Percentiles rank a stretch among this genome's conserved stretches.
These are phyloP conservation scores for Diversispora epigaea DNA, from an alignment of 192 early-diverging fungal species.

Conservation along the genomic window DNA sequence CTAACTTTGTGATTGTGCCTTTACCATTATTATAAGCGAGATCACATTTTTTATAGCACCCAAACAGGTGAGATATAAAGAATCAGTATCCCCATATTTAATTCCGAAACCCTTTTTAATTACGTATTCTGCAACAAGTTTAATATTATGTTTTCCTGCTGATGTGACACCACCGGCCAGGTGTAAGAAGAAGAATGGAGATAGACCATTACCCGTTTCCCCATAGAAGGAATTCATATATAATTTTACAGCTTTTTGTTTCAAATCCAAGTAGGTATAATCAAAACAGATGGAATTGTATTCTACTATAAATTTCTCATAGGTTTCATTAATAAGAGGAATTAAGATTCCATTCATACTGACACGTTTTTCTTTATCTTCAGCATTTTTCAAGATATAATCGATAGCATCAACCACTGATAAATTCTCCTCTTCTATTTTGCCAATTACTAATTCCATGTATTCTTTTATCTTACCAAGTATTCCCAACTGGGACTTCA, in stretches of 20 bases:
- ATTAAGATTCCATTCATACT: no score
- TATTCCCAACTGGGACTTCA: not conserved
- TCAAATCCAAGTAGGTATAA: no score
- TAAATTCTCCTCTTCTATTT: no score
- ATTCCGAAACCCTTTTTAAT: not conserved
- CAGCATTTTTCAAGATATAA: not conserved
- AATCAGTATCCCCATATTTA: constrained; percentile 11
- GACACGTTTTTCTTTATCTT: no score
- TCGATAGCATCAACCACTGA: no score
- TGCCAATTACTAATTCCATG: no score
- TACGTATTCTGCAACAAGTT: not conserved
- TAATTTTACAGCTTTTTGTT: no score
- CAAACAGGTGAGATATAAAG: constrained; percentile 11
- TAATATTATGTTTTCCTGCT: constrained; percentile 2
- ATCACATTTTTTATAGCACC: constrained; percentile 24
- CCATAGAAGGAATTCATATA: constrained; percentile 24
- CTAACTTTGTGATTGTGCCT: not conserved
- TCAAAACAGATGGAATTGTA: no score
- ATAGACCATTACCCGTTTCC: not conserved
- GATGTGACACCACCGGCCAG: constrained; percentile 1
- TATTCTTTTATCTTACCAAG: not conserved
- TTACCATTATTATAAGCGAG: not conserved
- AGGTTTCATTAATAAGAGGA: no score
- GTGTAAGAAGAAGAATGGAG: not conserved
- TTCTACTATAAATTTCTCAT: no score